phyloP scores from a whole-genome alignment of 2,329 filamentous ascomycete genomes.

The Torrubiella hemipterigena region DNA sequence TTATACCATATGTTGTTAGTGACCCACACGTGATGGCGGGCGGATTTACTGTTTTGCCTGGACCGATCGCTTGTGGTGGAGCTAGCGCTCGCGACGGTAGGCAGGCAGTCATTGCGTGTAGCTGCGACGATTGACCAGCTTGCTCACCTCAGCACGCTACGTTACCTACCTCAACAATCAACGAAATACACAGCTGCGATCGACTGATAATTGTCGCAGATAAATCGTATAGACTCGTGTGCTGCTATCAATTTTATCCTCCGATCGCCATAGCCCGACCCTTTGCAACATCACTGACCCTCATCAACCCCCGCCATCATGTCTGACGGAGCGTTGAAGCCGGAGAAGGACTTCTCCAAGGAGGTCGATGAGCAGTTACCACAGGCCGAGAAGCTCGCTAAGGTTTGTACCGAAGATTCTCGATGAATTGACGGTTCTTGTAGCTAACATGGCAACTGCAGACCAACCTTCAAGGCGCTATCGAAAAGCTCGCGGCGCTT shows the following conservation, averaged over 20 bases:
- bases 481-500: conserved; percentile 83
- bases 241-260: too few relatives aligned
- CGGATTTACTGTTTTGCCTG: conserved; percentile 1
- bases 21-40: too few relatives aligned
- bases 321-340: conserved; percentile 76
- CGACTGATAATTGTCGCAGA: too few relatives aligned
- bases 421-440: conserved; percentile 4
- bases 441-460: conserved; percentile 16
- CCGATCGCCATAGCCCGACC: neutral
- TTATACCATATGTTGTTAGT: too few relatives aligned
- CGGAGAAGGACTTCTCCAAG: conserved; percentile 98
- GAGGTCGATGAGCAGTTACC: conserved; percentile 87
- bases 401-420: conserved; percentile 44
- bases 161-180: too few relatives aligned
- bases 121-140: neutral
- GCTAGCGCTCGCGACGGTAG: conserved; percentile 4
- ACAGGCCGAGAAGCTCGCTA: conserved; percentile 79
- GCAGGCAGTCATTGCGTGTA: conserved; percentile 2
- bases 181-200: too few relatives aligned
- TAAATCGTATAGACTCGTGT: too few relatives aligned
- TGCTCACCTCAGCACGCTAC: neutral
- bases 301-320: conserved; percentile 32
- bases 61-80: neutral
- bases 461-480: conserved; percentile 71
- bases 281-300: neutral